These are phyloP conservation scores for Geotrichum restrictum DNA, from an alignment of 1,139 yeast genomes.

Conservation along the genomic window DNA sequence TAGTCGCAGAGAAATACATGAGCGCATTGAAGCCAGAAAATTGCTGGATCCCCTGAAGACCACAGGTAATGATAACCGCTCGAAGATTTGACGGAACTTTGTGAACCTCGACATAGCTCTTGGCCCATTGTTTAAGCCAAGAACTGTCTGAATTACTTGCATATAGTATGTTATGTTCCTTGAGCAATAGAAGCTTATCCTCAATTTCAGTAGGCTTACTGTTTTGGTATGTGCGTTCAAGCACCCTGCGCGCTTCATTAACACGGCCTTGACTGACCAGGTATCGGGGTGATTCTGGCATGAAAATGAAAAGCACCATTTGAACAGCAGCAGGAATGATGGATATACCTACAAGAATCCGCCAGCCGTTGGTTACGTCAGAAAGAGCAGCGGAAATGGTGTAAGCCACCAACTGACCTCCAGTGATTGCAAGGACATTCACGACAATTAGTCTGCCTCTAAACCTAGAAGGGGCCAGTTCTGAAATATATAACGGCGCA, in stretches of 20 bases:
- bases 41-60: constrained; percentile 70
- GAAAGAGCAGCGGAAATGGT: constrained; percentile 88
- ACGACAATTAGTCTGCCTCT: constrained; percentile 67
- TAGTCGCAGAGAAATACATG: constrained; percentile 69
- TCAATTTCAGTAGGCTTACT: constrained; percentile 17
- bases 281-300: constrained; percentile 94
- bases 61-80: constrained; percentile 64
- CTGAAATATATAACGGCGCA: constrained; percentile 86
- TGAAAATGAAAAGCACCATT: constrained; percentile 68
- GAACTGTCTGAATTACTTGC: constrained; percentile 3
- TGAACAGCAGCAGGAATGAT: constrained; percentile 83
- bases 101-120: constrained; percentile 9
- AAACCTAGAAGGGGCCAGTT: constrained; percentile 85
- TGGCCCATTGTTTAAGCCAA: constrained; percentile 10
- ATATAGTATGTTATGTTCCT: constrained; percentile 19
- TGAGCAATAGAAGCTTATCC: constrained; percentile 30
- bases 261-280: constrained; percentile 65
- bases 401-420: constrained; percentile 89
- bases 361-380: constrained; percentile 79
- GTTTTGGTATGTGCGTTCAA: constrained; percentile 36
- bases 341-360: constrained; percentile 84
- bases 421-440: constrained; percentile 72
- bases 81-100: constrained; percentile 47
- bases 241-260: constrained; percentile 63
- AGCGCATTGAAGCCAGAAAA: constrained; percentile 72